phyloP scores from a whole-genome alignment of 805 yeast species.

The Kregervanrija fluxuum region DNA sequence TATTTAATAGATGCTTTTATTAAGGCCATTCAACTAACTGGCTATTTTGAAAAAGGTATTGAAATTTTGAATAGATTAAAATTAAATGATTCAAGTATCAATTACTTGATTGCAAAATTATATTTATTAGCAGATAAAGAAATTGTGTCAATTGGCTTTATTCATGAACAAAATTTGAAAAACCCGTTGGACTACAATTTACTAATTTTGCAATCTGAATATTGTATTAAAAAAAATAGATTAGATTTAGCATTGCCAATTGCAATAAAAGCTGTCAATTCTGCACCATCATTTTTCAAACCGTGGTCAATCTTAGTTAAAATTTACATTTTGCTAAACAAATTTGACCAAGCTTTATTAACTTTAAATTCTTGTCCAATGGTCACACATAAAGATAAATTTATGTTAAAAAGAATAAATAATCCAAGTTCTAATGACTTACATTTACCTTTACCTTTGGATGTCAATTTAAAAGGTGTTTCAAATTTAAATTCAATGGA shows the following conservation, averaged over 20 bases:
- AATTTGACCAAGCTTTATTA: constrained; percentile 64
- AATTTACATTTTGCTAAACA: constrained; percentile 54
- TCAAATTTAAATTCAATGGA: constrained; percentile 59
- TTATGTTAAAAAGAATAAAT: constrained; percentile 51
- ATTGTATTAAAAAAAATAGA: constrained; percentile 44
- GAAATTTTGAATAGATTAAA: constrained; percentile 49
- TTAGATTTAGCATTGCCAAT: constrained; percentile 50
- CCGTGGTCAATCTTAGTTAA: constrained; percentile 67
- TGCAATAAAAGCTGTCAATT: constrained; percentile 58
- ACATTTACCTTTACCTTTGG: constrained; percentile 72
- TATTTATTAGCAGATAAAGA: constrained; percentile 50
- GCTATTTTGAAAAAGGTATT: constrained; percentile 53
- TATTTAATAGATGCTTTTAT: constrained; percentile 72
- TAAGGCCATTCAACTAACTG: constrained; percentile 56
- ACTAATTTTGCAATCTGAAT: constrained; percentile 50
- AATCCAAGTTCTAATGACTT: constrained; percentile 45
- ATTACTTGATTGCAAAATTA: constrained; percentile 47
- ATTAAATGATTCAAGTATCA: constrained; percentile 47
- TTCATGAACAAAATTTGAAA: constrained; percentile 36
- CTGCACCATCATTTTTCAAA: constrained; percentile 67
- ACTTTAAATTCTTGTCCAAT: constrained; percentile 77
- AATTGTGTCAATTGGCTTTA: constrained; percentile 44
- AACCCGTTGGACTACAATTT: constrained; percentile 48
- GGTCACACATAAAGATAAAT: constrained; percentile 67
- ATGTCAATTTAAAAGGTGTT: constrained; percentile 65